phyloP scores from a whole-genome alignment of 495 filamentous ascomycete species.

The Penicillium goetzii region DNA sequence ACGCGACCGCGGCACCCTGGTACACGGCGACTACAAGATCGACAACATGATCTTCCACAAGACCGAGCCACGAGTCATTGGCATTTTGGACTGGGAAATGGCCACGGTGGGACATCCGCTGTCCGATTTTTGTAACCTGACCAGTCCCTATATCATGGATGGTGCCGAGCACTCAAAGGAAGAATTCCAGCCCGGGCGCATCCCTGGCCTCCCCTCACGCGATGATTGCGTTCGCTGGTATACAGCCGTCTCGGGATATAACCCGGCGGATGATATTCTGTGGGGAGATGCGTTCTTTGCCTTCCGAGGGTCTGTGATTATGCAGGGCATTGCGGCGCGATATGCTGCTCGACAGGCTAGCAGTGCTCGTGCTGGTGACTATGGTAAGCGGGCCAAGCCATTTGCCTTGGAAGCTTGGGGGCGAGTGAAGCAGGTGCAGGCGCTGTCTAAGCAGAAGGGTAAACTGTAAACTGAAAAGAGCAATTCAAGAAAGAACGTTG shows the following conservation, averaged over 20 bases:
- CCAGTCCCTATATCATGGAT: conserved; percentile 67
- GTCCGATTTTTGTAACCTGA: conserved; percentile 80
- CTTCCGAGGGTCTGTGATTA: conserved; percentile 73
- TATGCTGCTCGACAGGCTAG: conserved; percentile 87
- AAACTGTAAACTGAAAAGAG: not conserved
- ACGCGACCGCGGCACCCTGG: conserved; percentile 72
- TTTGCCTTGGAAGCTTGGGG: conserved; percentile 79
- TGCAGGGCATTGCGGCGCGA: conserved; percentile 88
- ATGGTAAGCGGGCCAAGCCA: conserved; percentile 51
- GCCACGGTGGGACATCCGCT: conserved; percentile 93
- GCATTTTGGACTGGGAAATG: conserved; percentile 97
- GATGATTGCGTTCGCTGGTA: conserved; percentile 80
- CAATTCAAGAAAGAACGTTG: not conserved
- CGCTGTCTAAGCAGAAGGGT: conserved; percentile 10
- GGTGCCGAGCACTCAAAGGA: conserved; percentile 38
- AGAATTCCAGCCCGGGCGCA: conserved; percentile 63
- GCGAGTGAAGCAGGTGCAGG: conserved; percentile 44
- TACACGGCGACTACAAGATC: conserved; percentile 98
- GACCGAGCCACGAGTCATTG: conserved; percentile 85
- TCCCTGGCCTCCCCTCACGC: conserved; percentile 74
- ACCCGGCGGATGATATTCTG: conserved; percentile 44
- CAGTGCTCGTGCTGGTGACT: conserved; percentile 74
- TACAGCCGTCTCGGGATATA: conserved; percentile 62
- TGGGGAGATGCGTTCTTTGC: conserved; percentile 56
- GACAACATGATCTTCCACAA: conserved; percentile 95